Evolutionary conservation across 2,329 filamentous ascomycete genomes (phyloP), one percentile per base, ranked within the genome.

Genomic region (Nothophoma quercina): DNA sequence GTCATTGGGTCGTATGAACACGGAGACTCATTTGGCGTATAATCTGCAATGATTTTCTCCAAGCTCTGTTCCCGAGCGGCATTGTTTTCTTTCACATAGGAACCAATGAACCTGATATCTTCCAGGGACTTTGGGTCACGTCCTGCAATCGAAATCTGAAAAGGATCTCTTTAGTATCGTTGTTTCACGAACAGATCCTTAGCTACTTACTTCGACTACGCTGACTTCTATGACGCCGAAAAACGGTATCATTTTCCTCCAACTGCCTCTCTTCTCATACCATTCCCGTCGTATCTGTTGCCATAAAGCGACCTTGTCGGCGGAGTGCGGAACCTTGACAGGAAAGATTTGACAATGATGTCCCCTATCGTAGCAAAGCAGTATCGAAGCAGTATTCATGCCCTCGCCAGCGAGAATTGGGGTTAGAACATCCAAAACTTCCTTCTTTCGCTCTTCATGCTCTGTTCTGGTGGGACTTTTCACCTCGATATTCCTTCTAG

Each of bases 391-490:
- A 7, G 19, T 9, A 38, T 38, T 7, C 35, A 18, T 13, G 21
- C 21, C n/a, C 18, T 38, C n/a, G n/a, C n/a, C 35, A 25, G 16
- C 8, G 21, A 38, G n/a, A 5, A 38, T 25, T 7, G 35, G 35
- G 9, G 7, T 16, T 38, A 38, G 21, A 18, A 38, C 12, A 8
- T 38, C 35, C n/a, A 9, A 7, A 13, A 38, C 7, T n/a, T 38
- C 35, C n/a, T 38, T 38, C n/a, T 38, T 38, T 13, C 35, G 35
- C n/a, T 38, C 21, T 38, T 38, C 18, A 22, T 38, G 35, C 35
- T 38, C 21, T 18, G 35, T 25, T 21, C 12, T 25, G 16, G 19
- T 8, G 8, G 35, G 18, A 21, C 21, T 38, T 18, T 13, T 38
- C 10, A n/a, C n/a, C n/a, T n/a, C 7, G 18, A 21, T 6, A 6